Base-by-base conservation (phyloP, 495 filamentous ascomycete genomes). In the Rostrohypoxylon terebratum region DNA sequence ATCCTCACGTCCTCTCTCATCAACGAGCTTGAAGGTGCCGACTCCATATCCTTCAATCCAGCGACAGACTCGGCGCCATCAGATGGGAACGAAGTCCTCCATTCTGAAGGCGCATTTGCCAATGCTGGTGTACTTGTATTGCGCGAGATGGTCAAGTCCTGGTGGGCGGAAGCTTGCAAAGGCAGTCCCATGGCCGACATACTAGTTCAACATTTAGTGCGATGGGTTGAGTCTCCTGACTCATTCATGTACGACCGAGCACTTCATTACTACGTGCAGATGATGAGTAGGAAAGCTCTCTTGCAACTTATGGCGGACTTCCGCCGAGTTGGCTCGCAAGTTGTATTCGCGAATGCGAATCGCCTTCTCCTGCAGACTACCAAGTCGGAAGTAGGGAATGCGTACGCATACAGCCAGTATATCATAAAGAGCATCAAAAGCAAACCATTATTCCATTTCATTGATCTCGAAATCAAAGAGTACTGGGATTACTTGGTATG, bases 401-500 rank as follows among this genome's bases (percentile, higher is more conserved):
- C 96, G 0, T 98, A 91, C 69, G 94, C 96, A 13, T 99, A 98
- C 81, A 92, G 92, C 67, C 92, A 98, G 77, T 99, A 98, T 80
- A 97, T 98, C 53, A 83, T 98, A 66, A 97, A 97, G 83, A 95
- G 94, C 16, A 96, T 99, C 79, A 92, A 96, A 75, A 90, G 90
- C 21, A 98, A 97, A 75, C 94, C 96, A 0, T 87, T 97, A 0
- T 99, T 99, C 84, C 92, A 97, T 78, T 99, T 99, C 80, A 90
- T 99, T 54, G 96, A 99, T 72, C 86, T 99, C 9, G 93, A 98
- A 72, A 97, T 99, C 78, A 97, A 94, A 73, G 96, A 99, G 78
- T 99, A 98, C 78, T 99, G 96, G 96, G 96, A 99, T 77, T 98
- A 98, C 79, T 89, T 99, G 0, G 90, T 97, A n/a, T 99, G 96